Percentiles rank a stretch among this genome's conserved stretches.
Conservation (phyloP, 139 green algal genomes). For the Diplosphaera chodatii region DNA sequence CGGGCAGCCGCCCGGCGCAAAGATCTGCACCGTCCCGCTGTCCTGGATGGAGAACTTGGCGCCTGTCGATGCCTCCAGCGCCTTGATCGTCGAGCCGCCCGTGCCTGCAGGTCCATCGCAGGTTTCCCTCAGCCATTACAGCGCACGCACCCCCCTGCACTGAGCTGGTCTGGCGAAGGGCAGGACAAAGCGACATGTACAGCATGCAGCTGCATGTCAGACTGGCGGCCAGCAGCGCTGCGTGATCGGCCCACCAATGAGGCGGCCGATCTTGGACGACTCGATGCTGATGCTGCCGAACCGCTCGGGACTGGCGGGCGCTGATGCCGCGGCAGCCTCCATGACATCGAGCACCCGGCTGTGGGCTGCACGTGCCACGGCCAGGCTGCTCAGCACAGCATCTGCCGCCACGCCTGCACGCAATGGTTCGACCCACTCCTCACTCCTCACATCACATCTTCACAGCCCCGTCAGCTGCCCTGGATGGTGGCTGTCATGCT, state of each 20-base stretch:
- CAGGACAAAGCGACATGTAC: too few relatives aligned
- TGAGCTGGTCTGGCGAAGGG: too few relatives aligned
- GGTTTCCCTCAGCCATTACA: too few relatives aligned
- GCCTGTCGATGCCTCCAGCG: constrained; percentile 30
- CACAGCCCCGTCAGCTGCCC: too few relatives aligned
- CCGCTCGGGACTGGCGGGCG: neutral
- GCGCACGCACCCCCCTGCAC: too few relatives aligned
- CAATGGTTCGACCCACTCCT: too few relatives aligned
- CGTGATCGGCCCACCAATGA: constrained; percentile 27
- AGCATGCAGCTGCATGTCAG: too few relatives aligned
- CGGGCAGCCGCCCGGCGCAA: constrained; percentile 22
- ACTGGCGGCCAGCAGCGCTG: too few relatives aligned
- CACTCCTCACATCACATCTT: too few relatives aligned
- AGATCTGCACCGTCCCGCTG: constrained; percentile 33
- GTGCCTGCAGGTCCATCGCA: constrained; percentile 17
- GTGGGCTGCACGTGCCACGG: constrained; percentile 17
- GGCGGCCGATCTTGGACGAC: constrained; percentile 22
- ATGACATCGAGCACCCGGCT: constrained; percentile 38
- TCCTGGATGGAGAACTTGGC: constrained; percentile 29
- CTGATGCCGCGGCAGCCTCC: constrained; percentile 24
- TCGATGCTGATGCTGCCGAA: constrained; percentile 31
- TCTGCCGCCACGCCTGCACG: constrained; percentile 29
- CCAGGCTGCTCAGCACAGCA: constrained; percentile 30
- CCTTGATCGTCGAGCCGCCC: constrained; percentile 33
- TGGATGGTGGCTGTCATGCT: too few relatives aligned